Evolutionary conservation across 208 protist genomes (phyloP).

Genomic region (Porcisia hertigi): DNA sequence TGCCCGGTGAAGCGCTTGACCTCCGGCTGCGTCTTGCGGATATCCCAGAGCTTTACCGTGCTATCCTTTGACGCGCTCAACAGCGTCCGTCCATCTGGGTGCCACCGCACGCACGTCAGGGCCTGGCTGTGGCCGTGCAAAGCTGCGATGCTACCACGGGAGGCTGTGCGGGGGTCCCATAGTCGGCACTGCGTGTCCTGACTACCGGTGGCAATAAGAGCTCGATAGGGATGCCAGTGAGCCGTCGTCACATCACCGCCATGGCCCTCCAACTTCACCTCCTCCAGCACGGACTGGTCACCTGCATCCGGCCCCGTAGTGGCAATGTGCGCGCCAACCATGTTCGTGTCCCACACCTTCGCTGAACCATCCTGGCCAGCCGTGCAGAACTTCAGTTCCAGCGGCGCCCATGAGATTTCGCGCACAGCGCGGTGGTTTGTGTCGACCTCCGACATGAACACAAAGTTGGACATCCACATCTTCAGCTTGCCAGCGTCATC

Average conservation of each 20-base stretch:
- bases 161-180: constrained; percentile 85
- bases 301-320: constrained; percentile 6
- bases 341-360: constrained; percentile 83
- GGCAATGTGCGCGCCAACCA: constrained; percentile 38
- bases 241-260: constrained; percentile 85
- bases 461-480: constrained; percentile 83
- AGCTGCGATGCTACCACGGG: constrained; percentile 72
- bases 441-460: constrained; percentile 78
- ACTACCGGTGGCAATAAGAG: constrained; percentile 86
- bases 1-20: constrained; percentile 79
- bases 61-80: constrained; percentile 84
- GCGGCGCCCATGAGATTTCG: constrained; percentile 75
- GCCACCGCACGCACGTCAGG: constrained; percentile 83
- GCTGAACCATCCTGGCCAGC: constrained; percentile 84
- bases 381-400: constrained; percentile 85
- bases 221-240: constrained; percentile 85
- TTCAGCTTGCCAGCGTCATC: constrained; percentile 85
- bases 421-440: constrained; percentile 81
- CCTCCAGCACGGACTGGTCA: constrained; percentile 42
- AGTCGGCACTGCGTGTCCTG: constrained; percentile 85
- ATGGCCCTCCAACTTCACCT: constrained; percentile 88
- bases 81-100: constrained; percentile 72
- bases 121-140: constrained; percentile 84
- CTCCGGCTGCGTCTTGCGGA: constrained; percentile 77
- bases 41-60: constrained; percentile 84